Evolutionary conservation across 768 basidiomycete species (phyloP).

Genomic region (Collybiopsis confluens): DNA sequence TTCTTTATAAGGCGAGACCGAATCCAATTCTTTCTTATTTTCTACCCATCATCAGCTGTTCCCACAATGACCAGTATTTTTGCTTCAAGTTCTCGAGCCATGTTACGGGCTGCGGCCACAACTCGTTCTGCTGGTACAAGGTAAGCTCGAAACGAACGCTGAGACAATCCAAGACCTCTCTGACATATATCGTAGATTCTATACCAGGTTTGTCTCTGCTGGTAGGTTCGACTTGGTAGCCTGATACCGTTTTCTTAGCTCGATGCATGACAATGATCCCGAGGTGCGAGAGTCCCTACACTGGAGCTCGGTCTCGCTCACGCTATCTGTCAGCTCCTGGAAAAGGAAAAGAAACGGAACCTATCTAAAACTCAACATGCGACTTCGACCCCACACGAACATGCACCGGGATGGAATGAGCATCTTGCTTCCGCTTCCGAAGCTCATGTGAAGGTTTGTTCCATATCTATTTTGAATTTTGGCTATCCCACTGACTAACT

Average conservation of each 20-base stretch:
- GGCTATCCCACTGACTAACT: background rate
- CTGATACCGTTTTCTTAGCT: background rate
- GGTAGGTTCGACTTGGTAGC: background rate
- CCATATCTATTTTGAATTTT: background rate
- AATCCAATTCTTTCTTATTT: background rate
- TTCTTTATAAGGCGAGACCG: background rate
- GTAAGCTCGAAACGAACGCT: background rate
- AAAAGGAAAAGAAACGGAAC: conserved; percentile 6
- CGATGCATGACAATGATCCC: conserved; percentile 9
- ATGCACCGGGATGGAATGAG: conserved; percentile 8
- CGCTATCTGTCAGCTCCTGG: background rate
- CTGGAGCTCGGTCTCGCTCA: background rate
- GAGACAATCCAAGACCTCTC: background rate
- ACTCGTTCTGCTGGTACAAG: background rate
- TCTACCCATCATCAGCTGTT: background rate
- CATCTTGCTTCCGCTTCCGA: conserved; percentile 6
- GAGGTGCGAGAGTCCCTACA: background rate
- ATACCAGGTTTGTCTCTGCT: background rate
- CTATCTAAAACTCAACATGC: conserved; percentile 1
- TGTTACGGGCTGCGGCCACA: background rate
- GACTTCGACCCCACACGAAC: conserved; percentile 6
- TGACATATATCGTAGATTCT: too few relatives aligned
- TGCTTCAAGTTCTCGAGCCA: background rate
- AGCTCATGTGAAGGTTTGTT: conserved; percentile 6
- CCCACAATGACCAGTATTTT: conserved; percentile 1